Percentiles rank a stretch among this genome's conserved stretches.
phyloP scores from a whole-genome alignment of 2,329 filamentous ascomycete genomes.

The Colletotrichum falcatum region DNA sequence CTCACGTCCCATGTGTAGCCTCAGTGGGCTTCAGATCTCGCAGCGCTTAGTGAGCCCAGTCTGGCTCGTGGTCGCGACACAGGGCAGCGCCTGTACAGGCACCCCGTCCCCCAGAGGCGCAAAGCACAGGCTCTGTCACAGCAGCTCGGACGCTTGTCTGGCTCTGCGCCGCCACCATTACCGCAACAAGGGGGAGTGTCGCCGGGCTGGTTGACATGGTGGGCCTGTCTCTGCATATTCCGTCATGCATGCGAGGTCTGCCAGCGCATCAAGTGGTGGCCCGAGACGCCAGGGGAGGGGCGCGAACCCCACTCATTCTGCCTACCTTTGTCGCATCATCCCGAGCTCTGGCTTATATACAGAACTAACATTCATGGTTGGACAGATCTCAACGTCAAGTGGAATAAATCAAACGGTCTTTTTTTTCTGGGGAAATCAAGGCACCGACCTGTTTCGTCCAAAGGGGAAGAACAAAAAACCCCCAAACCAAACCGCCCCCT shows the following conservation, averaged over 20 bases:
- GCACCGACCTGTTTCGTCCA: slow-evolving; percentile 50
- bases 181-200: slow-evolving; percentile 41
- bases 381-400: slow-evolving; percentile 51
- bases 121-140: slow-evolving; percentile 41
- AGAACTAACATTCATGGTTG: slow-evolving; percentile 58
- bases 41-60: slow-evolving; percentile 39
- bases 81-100: slow-evolving; percentile 35
- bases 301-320: slow-evolving; percentile 46
- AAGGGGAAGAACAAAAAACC: slow-evolving; percentile 41
- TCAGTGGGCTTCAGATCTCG: slow-evolving; percentile 24
- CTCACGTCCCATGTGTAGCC: slow-evolving; percentile 19
- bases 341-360: slow-evolving; percentile 55
- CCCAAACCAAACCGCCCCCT: neutral
- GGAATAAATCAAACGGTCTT: slow-evolving; percentile 47
- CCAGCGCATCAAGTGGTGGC: slow-evolving; percentile 64
- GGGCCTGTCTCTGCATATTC: slow-evolving; percentile 66
- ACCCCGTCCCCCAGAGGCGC: slow-evolving; percentile 30
- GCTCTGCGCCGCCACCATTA: slow-evolving; percentile 42
- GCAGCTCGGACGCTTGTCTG: slow-evolving; percentile 47
- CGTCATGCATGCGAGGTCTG: slow-evolving; percentile 65
- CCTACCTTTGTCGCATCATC: slow-evolving; percentile 49
- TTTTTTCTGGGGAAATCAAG: slow-evolving; percentile 49
- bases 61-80: slow-evolving; percentile 26
- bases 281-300: slow-evolving; percentile 54
- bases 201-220: slow-evolving; percentile 59